Evolutionary conservation across 225 moss, liverwort and hornwort genomes (phyloP), one percentile per base, ranked within the genome.

Genomic region (Pseudoscleropodium purum): DNA sequence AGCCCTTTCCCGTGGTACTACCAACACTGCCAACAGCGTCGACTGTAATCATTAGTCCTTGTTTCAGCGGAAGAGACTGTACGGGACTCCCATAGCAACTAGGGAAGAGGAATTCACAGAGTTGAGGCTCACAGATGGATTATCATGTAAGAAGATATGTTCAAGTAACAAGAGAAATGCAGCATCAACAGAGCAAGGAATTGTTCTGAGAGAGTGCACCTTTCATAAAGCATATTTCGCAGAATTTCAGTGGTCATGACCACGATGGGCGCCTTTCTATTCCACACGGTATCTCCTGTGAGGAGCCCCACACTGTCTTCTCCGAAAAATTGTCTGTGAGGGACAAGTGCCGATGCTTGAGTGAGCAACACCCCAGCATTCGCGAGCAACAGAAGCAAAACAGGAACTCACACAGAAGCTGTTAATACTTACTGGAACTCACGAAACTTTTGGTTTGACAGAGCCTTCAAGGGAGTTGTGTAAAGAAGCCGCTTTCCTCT

Each of bases 241-340:
- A 98, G 95, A 89, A 98, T 97, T 90, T 98, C 98, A 61, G 97
- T 96, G 62, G 98, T 97, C 96, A 98, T 96, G 81, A 98, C 92
- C 93, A 97, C 87, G 69, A 98, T 93, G 54, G 98, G 96, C 82
- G 96, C 97, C 62, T 94, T 94, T 84, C 96, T 93, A 82, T 98
- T 98, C 90, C 95, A 94, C 72, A 95, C 93, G 43, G 94, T 91
- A 77, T 97, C 98, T 81, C 98, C 98, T 49, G 97, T 97, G 33
- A 98, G 96, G 68, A 98, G 89, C 20, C 98, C 98, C 70, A 98
- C 98, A 94, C 94, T 96, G 37, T 90, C 88, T 62, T 97, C 95
- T 84, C 98, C 98, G 49, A 98, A 98, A 62, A 94, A 81, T 79
- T 91, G 89, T 79, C 93, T 94, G 91, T 72, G 87, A 84, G 29